These are phyloP conservation scores for Candida rishiriensis DNA, from an alignment of 805 yeast genomes.

Conservation along the genomic window DNA sequence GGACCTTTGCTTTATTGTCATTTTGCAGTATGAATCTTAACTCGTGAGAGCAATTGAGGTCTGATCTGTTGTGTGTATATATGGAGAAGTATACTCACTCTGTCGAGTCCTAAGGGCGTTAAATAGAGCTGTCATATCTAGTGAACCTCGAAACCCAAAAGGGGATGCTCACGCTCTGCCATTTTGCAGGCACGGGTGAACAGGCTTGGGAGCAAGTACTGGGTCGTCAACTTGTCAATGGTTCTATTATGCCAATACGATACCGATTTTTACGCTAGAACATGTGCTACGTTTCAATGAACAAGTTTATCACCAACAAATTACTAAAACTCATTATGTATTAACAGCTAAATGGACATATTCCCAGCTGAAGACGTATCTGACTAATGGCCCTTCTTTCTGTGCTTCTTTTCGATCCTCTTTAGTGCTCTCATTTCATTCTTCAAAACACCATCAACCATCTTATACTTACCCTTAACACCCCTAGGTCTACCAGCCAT, in stretches of 20 bases:
- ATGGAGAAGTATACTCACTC: too few species aligned
- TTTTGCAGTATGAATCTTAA: background rate
- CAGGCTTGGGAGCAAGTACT: too few species aligned
- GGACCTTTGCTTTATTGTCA: constrained; percentile 16
- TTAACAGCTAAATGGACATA: background rate
- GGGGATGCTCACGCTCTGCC: too few species aligned
- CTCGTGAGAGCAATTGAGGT: background rate
- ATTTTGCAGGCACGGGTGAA: too few species aligned
- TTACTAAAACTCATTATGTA: background rate
- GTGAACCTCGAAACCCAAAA: background rate
- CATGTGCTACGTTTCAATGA: too few species aligned
- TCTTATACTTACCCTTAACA: constrained; percentile 94
- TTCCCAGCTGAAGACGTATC: too few species aligned
- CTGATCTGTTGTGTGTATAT: too few species aligned
- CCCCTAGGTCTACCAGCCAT: constrained; percentile 95
- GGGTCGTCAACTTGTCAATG: too few species aligned
- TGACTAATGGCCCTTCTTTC: constrained; percentile 37
- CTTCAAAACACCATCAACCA: constrained; percentile 98
- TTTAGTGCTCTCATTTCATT: constrained; percentile 92
- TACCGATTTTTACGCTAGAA: too few species aligned
- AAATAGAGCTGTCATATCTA: background rate
- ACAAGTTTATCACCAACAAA: too few species aligned
- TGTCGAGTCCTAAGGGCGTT: too few species aligned
- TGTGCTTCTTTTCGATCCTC: constrained; percentile 84
- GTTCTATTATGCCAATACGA: too few species aligned